phyloP scores from a whole-genome alignment of 352 stramenopile genomes.

The Phytophthora fragariae region DNA sequence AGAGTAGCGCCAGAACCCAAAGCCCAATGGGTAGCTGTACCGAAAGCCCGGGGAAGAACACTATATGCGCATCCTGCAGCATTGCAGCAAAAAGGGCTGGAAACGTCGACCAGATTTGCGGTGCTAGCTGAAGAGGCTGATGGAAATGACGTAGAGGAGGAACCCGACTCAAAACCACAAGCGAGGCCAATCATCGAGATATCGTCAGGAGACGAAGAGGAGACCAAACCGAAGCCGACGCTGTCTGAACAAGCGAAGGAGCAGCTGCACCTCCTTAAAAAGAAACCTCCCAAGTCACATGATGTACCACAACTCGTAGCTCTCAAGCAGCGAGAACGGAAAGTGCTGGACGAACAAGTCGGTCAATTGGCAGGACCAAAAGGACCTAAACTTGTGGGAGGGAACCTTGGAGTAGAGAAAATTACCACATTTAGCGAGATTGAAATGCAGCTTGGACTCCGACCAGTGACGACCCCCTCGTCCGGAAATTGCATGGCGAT shows the following conservation, averaged over 20 bases:
- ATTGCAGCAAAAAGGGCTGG: background rate
- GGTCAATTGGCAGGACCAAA: background rate
- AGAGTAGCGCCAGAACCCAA: background rate
- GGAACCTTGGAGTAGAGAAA: background rate
- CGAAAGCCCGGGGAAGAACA: too few relatives aligned
- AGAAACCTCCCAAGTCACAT: background rate
- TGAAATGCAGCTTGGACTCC: background rate
- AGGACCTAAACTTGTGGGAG: too few relatives aligned
- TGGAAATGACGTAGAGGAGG: background rate
- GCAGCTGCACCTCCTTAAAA: background rate
- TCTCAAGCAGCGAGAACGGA: slow-evolving; percentile 4
- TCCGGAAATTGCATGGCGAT: slow-evolving; percentile 20
- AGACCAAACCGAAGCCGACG: background rate
- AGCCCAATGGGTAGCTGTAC: background rate
- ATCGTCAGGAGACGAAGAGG: background rate
- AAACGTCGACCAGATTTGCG: background rate
- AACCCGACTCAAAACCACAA: background rate
- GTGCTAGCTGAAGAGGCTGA: background rate
- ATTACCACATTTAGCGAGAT: background rate
- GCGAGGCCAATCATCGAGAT: background rate
- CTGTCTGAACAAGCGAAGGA: background rate
- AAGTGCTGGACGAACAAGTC: background rate
- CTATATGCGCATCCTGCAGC: too few relatives aligned
- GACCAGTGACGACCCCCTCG: background rate
- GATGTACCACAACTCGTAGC: background rate